Base-by-base conservation (phyloP, 139 green algal genomes). In the Coccomyxa sp. region DNA sequence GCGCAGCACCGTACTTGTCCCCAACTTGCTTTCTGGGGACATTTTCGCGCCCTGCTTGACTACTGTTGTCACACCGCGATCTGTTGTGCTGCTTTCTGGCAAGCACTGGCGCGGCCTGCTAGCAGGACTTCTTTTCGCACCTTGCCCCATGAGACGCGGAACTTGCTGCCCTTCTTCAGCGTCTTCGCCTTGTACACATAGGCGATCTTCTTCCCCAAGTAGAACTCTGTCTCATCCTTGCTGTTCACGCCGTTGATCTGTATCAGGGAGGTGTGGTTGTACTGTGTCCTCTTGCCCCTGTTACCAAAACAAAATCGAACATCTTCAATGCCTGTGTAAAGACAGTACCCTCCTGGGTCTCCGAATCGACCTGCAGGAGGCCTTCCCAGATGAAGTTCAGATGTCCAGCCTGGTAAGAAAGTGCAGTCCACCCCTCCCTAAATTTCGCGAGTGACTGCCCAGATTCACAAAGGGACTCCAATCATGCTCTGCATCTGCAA, bases 111-210 rank as follows among this genome's bases (percentile, higher is more conserved):
- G 13, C 9, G 21, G 3, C 75, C 28, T 79, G 3, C n/a, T 79
- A 79, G 16, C 7, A 7, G 38, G 38, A 51, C 7, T 11, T 51
- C 38, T 7, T n/a, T 16, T 0, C 86, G 13, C 79, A 93, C 92
- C 90, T 97, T 96, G 88, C 97, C 97, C 97, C 97, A 99, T 67
- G 98, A 96, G 76, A 95, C 95, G 81, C 96, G 94, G 92, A 93
- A 98, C 68, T 92, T 88, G 79, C 92, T 94, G 87, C 94, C 95
- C 91, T 98, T 94, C 92, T 97, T 98, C 87, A 94, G 85, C n/a
- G 96, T 99, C 91, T 98, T 97, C 27, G 96, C 97, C 94, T 98
- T 98, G 95, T 99, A 99, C 59, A 99, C 90, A 90, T 98, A 99
- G n/a, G 96, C 97, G 58, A 99, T 84, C 79, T 93, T 91, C 93